Evolutionary conservation across 805 yeast genomes (phyloP).

Genomic region (Metschnikowia dekortorum): DNA sequence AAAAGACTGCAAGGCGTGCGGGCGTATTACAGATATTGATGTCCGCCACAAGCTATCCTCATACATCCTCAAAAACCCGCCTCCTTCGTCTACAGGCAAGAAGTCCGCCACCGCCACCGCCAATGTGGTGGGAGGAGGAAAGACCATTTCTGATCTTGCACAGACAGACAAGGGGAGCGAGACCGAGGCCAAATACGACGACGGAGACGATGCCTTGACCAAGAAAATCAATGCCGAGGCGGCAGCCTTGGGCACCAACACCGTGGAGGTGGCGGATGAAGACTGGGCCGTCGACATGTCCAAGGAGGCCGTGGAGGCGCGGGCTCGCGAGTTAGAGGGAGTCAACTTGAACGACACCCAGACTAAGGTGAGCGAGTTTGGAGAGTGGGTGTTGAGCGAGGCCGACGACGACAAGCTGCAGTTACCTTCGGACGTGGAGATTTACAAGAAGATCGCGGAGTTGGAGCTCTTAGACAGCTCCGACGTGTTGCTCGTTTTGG

Average conservation of each 20-base stretch:
- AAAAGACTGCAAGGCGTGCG: slow-evolving; percentile 98
- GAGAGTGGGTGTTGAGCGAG: slow-evolving; percentile 73
- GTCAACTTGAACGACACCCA: slow-evolving; percentile 43
- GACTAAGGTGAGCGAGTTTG: slow-evolving; percentile 67
- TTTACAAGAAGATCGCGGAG: slow-evolving; percentile 84
- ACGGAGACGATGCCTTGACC: slow-evolving; percentile 71
- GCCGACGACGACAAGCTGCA: slow-evolving; percentile 52
- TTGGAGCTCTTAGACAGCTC: slow-evolving; percentile 67
- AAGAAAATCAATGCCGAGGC: slow-evolving; percentile 83
- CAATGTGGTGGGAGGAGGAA: slow-evolving; percentile 84
- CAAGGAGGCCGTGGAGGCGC: slow-evolving; percentile 89
- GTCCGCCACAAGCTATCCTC: slow-evolving; percentile 83
- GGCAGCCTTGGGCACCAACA: slow-evolving; percentile 49
- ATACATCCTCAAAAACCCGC: slow-evolving; percentile 87
- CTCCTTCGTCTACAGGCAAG: slow-evolving; percentile 62
- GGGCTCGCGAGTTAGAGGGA: slow-evolving; percentile 84
- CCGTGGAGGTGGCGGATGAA: slow-evolving; percentile 73
- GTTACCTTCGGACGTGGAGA: slow-evolving; percentile 81
- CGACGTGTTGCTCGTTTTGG: slow-evolving; percentile 83
- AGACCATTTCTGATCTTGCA: slow-evolving; percentile 74
- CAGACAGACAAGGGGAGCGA: slow-evolving; percentile 39
- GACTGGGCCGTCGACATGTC: slow-evolving; percentile 98
- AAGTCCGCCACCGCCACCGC: slow-evolving; percentile 88
- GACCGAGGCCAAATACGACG: slow-evolving; percentile 43
- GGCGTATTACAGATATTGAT: slow-evolving; percentile 79